Conservation (phyloP, 2,329 filamentous ascomycete genomes). For the Chaetomiaceae sp. region DNA sequence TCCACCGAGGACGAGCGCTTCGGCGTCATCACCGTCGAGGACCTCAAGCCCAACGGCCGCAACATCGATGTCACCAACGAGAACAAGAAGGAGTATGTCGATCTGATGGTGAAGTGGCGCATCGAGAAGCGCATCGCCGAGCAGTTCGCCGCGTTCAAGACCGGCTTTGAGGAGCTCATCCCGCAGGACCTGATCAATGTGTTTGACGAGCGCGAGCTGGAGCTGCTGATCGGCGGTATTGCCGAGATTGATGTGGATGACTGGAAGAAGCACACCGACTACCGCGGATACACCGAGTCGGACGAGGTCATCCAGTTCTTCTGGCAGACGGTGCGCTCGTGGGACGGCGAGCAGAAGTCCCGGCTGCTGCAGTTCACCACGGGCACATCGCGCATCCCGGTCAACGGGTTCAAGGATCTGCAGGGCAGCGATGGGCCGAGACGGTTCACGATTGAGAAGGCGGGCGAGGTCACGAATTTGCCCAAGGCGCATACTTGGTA, state of each 20-base stretch:
- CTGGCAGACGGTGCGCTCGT: conserved; percentile 94
- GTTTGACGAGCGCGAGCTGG: conserved; percentile 95
- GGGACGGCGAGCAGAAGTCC: conserved; percentile 98
- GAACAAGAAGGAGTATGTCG: conserved; percentile 98
- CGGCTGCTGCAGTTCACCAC: conserved; percentile 94
- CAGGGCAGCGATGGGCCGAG: conserved; percentile 94
- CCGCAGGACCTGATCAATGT: conserved; percentile 95
- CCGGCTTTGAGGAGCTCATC: conserved; percentile 95
- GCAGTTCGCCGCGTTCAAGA: conserved; percentile 96
- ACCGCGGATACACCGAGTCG: conserved; percentile 94
- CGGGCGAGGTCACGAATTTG: conserved; percentile 80
- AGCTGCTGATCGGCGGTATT: conserved; percentile 94
- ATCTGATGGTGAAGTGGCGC: conserved; percentile 98
- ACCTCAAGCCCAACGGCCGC: conserved; percentile 82
- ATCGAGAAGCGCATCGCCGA: conserved; percentile 98
- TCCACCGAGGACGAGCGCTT: conserved; percentile 97
- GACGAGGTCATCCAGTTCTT: conserved; percentile 98
- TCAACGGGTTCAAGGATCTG: conserved; percentile 98
- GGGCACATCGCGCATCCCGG: conserved; percentile 93
- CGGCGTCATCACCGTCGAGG: conserved; percentile 87
- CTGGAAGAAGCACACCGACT: conserved; percentile 99
- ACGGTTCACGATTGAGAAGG: conserved; percentile 96
- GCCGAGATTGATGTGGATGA: conserved; percentile 99
- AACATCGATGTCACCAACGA: conserved; percentile 96
- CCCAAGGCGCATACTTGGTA: conserved; percentile 98